These are phyloP conservation scores for Ophiostoma pallidulum DNA, from an alignment of 2,329 filamentous ascomycete genomes.

Conservation along the genomic window DNA sequence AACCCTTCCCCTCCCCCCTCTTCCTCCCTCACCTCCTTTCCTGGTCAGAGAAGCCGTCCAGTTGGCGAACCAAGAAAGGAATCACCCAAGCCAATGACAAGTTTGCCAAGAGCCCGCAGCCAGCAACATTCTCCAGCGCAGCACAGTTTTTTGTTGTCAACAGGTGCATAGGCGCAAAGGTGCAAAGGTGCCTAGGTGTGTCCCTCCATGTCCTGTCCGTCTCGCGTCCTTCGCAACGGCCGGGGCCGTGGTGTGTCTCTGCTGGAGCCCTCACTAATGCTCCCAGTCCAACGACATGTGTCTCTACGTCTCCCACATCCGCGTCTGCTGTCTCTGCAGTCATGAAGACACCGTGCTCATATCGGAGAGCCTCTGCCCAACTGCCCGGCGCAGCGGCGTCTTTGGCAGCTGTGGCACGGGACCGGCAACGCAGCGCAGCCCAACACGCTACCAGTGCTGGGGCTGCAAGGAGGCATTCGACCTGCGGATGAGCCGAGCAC, in stretches of 20 bases:
- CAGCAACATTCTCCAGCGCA: no score
- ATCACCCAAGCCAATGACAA: no score
- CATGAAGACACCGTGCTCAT: constrained; percentile 32
- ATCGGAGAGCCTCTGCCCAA: constrained; percentile 29
- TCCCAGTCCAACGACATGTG: constrained; percentile 25
- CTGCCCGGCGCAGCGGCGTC: constrained; percentile 24
- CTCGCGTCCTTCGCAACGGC: no score
- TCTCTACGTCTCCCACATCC: constrained; percentile 30
- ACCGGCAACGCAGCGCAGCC: constrained; percentile 22
- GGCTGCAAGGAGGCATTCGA: constrained; percentile 25
- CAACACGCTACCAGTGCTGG: constrained; percentile 29
- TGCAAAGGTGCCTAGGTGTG: no score
- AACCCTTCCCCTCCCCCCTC: neutral
- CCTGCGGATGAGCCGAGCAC: neutral
- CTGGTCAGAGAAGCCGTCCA: no score
- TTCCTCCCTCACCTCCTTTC: neutral
- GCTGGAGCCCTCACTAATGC: neutral
- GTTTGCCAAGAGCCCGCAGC: no score
- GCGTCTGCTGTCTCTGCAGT: constrained; percentile 27
- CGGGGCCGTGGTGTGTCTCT: neutral
- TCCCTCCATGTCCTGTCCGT: no score
- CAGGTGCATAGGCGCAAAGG: no score
- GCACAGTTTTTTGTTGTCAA: no score
- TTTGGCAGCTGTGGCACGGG: constrained; percentile 32
- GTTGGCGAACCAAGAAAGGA: neutral